Percentiles rank a stretch among this genome's conserved stretches.
These are phyloP conservation scores for Clarireedia paspali DNA, from an alignment of 2,329 filamentous ascomycete species.

Conservation along the genomic window DNA sequence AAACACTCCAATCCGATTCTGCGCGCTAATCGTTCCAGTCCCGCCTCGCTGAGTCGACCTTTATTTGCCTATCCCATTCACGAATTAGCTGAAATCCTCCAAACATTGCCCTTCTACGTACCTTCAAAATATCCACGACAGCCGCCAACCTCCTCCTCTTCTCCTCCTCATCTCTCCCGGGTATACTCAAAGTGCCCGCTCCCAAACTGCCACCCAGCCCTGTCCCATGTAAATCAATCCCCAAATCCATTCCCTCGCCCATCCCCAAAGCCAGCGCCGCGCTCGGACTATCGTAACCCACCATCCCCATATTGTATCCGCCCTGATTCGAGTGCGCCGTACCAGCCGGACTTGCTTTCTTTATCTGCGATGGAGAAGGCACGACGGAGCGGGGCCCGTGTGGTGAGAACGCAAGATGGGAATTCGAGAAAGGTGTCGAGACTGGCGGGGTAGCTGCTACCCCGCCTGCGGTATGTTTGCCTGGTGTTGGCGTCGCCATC, in stretches of 20 bases:
- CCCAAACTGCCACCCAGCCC: constrained; percentile 13
- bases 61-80: constrained; percentile 32
- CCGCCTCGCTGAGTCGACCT: constrained; percentile 65
- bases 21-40: constrained; percentile 63
- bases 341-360: constrained; percentile 34
- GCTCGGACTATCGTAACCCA: constrained; percentile 55
- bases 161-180: constrained; percentile 41
- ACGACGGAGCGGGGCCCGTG: constrained; percentile 35
- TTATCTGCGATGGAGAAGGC: constrained; percentile 55
- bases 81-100: constrained; percentile 8
- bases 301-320: constrained; percentile 31
- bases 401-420: constrained; percentile 51
- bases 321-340: constrained; percentile 40
- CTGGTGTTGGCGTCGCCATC: constrained; percentile 30
- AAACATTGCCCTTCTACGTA: not conserved
- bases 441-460: constrained; percentile 52
- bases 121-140: constrained; percentile 28
- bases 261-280: constrained; percentile 52
- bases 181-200: constrained; percentile 10
- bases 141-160: constrained; percentile 35
- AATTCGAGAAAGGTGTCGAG: constrained; percentile 55
- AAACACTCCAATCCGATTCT: constrained; percentile 58
- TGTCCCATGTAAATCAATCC: constrained; percentile 25
- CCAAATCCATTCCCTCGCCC: constrained; percentile 40
- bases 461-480: constrained; percentile 17